Evolutionary conservation across 1,139 yeast genomes (phyloP).

Genomic region (Sugiyamaella xylanicola): DNA sequence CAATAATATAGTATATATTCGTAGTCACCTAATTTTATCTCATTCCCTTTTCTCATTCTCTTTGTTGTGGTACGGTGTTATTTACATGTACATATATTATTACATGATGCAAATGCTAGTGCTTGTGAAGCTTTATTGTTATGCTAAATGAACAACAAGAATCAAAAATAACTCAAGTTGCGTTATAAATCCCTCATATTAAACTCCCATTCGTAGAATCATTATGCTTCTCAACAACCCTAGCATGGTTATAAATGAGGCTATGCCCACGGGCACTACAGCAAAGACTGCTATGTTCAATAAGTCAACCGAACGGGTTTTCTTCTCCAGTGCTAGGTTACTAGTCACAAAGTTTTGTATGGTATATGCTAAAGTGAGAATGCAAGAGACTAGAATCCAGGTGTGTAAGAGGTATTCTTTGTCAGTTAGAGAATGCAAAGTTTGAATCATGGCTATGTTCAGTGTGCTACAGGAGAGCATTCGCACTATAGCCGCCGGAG

Average conservation of each 20-base stretch:
- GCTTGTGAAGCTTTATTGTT: not conserved
- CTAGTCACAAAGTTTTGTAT: conserved; percentile 89
- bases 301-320: conserved; percentile 53
- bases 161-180: not conserved
- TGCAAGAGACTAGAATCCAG: conserved; percentile 88
- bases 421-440: conserved; percentile 57
- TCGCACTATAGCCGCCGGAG: conserved; percentile 83
- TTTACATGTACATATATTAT: conserved; percentile 11
- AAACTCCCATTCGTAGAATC: conserved; percentile 69
- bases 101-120: not conserved
- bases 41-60: not conserved
- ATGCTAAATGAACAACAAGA: not conserved
- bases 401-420: conserved; percentile 74
- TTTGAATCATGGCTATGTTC: conserved; percentile 68
- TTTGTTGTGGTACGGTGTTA: not conserved
- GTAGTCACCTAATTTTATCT: not conserved
- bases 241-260: conserved; percentile 90
- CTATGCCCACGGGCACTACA: conserved; percentile 94
- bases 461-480: conserved; percentile 81
- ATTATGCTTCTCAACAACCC: conserved; percentile 74
- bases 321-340: conserved; percentile 62
- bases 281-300: conserved; percentile 93
- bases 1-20: not conserved
- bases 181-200: not conserved
- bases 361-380: conserved; percentile 79